Conservation (phyloP, 495 filamentous ascomycete genomes). For the Penicillium egyptiacum region DNA sequence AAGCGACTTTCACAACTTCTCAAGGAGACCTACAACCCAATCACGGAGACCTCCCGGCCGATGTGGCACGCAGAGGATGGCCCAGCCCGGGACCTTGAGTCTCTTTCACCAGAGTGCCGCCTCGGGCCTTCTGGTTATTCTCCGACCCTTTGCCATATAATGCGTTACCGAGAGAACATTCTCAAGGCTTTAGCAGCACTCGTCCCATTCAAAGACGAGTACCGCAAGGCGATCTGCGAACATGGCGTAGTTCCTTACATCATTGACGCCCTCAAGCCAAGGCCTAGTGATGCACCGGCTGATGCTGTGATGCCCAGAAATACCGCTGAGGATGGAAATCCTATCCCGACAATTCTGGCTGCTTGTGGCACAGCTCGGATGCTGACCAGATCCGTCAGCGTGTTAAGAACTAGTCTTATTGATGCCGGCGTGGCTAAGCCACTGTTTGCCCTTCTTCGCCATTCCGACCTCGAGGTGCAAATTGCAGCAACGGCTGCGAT, state of each 20-base stretch:
- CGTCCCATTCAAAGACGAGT: conserved; percentile 77
- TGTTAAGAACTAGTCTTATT: conserved; percentile 80
- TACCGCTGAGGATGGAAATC: conserved; percentile 46
- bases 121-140: conserved; percentile 64
- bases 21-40: conserved; percentile 63
- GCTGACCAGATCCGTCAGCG: conserved; percentile 78
- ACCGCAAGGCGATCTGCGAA: conserved; percentile 79
- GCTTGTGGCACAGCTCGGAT: conserved; percentile 78
- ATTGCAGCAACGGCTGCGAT: conserved; percentile 79
- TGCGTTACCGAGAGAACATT: conserved; percentile 74
- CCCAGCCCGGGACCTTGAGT: conserved; percentile 23
- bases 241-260: conserved; percentile 77
- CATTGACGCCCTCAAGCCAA: conserved; percentile 74
- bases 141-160: conserved; percentile 65
- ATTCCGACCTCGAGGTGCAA: conserved; percentile 77
- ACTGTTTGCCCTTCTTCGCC: conserved; percentile 71
- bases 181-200: conserved; percentile 77
- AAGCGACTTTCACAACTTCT: conserved; percentile 72
- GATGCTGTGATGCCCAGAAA: conserved; percentile 40
- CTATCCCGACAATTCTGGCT: conserved; percentile 71
- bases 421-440: conserved; percentile 81
- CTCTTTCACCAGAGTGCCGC: conserved; percentile 30
- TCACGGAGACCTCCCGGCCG: conserved; percentile 33
- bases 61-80: conserved; percentile 46
- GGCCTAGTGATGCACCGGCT: conserved; percentile 36